These are phyloP conservation scores for Tephrocybe sp. DNA, from an alignment of 768 basidiomycete genomes.

Conservation along the genomic window DNA sequence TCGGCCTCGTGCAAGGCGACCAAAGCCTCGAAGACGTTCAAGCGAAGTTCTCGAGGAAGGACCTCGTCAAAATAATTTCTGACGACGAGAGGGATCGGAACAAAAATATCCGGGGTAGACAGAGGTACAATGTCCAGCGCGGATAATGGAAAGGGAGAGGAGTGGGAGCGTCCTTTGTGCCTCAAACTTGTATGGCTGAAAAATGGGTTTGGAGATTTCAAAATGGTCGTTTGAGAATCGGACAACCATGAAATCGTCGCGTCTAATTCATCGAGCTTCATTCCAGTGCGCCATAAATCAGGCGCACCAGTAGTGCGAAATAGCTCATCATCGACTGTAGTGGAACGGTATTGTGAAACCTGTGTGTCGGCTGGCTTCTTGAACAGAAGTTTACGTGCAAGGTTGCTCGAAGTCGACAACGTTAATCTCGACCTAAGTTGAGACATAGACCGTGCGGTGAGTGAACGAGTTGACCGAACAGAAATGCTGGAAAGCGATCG, in stretches of 20 bases:
- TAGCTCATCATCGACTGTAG: conserved; percentile 13
- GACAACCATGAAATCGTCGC: conserved; percentile 13
- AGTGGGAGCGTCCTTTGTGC: conserved; percentile 60
- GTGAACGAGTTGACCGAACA: conserved; percentile 38
- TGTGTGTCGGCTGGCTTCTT: conserved; percentile 33
- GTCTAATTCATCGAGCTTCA: conserved; percentile 24
- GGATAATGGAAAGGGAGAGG: conserved; percentile 62
- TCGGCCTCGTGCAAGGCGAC: conserved; percentile 62
- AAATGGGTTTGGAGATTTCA: neutral
- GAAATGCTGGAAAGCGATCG: conserved; percentile 61
- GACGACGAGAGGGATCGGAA: conserved; percentile 47
- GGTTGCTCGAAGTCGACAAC: conserved; percentile 41
- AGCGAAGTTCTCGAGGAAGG: conserved; percentile 70
- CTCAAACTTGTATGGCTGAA: conserved; percentile 26
- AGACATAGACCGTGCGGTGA: conserved; percentile 46
- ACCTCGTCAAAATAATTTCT: conserved; percentile 66
- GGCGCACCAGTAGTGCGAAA: conserved; percentile 33
- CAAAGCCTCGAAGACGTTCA: conserved; percentile 57
- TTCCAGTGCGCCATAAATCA: conserved; percentile 44
- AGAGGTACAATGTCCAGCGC: conserved; percentile 59
- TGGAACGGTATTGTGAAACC: neutral
- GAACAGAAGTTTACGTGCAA: conserved; percentile 57
- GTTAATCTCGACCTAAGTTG: conserved; percentile 47
- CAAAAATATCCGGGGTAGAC: conserved; percentile 48
- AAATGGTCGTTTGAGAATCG: conserved; percentile 7